phyloP scores from a whole-genome alignment of 2,329 filamentous ascomycete genomes.

The Beauveria pseudobassiana region DNA sequence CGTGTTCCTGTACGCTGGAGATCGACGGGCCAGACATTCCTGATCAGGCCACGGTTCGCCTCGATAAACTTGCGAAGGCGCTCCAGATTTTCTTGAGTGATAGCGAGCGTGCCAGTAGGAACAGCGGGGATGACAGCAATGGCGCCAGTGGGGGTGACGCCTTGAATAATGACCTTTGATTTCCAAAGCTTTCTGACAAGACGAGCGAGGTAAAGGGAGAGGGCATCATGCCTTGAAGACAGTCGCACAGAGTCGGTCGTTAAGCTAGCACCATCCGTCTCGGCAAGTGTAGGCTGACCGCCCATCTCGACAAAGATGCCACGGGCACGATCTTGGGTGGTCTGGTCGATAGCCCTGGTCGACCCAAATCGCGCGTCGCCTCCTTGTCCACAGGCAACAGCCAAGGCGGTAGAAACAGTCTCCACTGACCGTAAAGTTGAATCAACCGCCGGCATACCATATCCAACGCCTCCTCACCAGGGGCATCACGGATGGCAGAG shows the following conservation, averaged over 20 bases:
- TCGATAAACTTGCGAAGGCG: slow-evolving; percentile 75
- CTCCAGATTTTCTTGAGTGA: slow-evolving; percentile 74
- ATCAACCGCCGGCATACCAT: slow-evolving; percentile 78
- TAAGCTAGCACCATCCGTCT: slow-evolving; percentile 63
- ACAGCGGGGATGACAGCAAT: slow-evolving; percentile 62
- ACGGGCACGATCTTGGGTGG: slow-evolving; percentile 77
- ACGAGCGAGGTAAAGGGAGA: slow-evolving; percentile 79
- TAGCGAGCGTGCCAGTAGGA: slow-evolving; percentile 57
- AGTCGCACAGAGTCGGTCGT: slow-evolving; percentile 77
- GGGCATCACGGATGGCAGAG: slow-evolving; percentile 63
- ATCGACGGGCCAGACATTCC: slow-evolving; percentile 82
- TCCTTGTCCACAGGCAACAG: slow-evolving; percentile 91
- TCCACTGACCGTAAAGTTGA: slow-evolving; percentile 77
- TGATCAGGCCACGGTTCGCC: slow-evolving; percentile 79
- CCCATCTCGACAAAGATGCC: slow-evolving; percentile 89
- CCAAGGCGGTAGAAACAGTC: slow-evolving; percentile 81
- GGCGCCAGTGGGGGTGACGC: slow-evolving; percentile 46
- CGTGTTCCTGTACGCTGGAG: slow-evolving; percentile 70
- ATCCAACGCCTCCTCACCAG: slow-evolving; percentile 73
- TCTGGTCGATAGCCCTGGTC: slow-evolving; percentile 70
- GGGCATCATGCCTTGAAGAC: slow-evolving; percentile 81
- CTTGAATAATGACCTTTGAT: slow-evolving; percentile 58
- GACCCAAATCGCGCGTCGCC: slow-evolving; percentile 66
- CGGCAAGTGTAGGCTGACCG: slow-evolving; percentile 75
- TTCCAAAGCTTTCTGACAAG: slow-evolving; percentile 89